Base-by-base conservation (phyloP, 495 filamentous ascomycete genomes). In the Copromyces sp. region DNA sequence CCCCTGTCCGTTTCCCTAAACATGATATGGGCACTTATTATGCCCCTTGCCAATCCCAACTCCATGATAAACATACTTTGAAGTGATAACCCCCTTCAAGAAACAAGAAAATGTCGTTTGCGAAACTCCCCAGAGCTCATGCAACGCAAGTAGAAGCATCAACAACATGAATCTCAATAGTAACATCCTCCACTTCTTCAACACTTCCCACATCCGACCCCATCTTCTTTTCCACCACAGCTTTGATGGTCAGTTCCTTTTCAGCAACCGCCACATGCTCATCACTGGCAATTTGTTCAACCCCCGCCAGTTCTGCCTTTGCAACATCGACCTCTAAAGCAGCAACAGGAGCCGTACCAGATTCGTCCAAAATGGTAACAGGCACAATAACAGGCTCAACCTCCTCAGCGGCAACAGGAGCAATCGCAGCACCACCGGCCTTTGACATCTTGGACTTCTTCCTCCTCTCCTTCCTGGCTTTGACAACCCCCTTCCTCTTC, bases 401-500 rank as follows among this genome's bases (percentile, higher is more conserved):
- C 2, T 61, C 24, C 24, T 61, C 5, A 3, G 9, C 11, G 12
- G 47, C 6, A 5, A 61, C 47, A 16, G 47, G 12, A 16, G 47
- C 12, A 61, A 14, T 12, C 14, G 24, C 12, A 32, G 24, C 5
- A 12, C 11, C 24, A 11, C 24, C 24, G 12, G 24, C 12, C 12
- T 61, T 61, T 32, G 24, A 14, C 12, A 37, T 61, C 47, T 5
- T 14, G 16, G 2, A 32, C 6, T 14, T 41, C 42, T 53, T 70
- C 14, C 40, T 73, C 7, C 9, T 38, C 7, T 42, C 68, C 11
- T 16, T 38, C 20, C 35, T 73, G 4, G 68, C 35, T 68, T 47
- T 74, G 32, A 41, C 8, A 39, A 74, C 68, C 35, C 74, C 76
- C 74, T 74, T 77, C 14, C 74, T 71, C 32, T 75, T 70, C 0